phyloP scores from a whole-genome alignment of 169 alveolate species.

The Perkinsus chesapeaki region DNA sequence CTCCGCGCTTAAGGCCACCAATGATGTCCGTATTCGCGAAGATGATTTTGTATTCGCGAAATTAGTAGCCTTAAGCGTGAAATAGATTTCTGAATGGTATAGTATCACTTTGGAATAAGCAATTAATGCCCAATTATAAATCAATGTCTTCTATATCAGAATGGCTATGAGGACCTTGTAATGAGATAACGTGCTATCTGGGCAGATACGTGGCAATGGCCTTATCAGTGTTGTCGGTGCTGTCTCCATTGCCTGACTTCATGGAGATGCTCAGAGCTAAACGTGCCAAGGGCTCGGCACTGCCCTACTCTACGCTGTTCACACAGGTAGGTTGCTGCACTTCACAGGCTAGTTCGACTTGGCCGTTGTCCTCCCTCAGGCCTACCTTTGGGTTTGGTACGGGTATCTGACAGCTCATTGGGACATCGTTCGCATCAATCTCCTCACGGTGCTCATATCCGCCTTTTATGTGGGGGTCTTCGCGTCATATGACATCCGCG shows the following conservation, averaged over 20 bases:
- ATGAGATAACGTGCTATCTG: no score
- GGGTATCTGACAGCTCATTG: background rate
- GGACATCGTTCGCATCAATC: background rate
- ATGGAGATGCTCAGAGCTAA: background rate
- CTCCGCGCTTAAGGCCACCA: no score
- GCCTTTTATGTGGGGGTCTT: background rate
- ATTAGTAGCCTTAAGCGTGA: no score
- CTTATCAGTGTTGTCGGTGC: background rate
- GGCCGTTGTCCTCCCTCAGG: background rate
- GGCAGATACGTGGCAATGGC: background rate
- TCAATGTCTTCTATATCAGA: no score
- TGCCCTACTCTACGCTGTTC: background rate
- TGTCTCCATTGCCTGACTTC: background rate
- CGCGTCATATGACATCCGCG: background rate
- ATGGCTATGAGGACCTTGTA: no score
- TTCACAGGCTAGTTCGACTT: background rate
- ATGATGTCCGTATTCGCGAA: no score
- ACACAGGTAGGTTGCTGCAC: background rate
- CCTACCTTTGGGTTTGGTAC: background rate
- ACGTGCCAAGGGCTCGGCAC: background rate
- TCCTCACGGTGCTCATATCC: background rate
- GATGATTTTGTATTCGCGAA: no score
- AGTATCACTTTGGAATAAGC: no score
- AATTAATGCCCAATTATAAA: no score
- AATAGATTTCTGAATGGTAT: no score